A percentile compares a stretch with the other conserved stretches of the same genome.
Conservation (phyloP, 192 early-diverging fungal genomes). For the Lunasporangiospora selenospora region DNA sequence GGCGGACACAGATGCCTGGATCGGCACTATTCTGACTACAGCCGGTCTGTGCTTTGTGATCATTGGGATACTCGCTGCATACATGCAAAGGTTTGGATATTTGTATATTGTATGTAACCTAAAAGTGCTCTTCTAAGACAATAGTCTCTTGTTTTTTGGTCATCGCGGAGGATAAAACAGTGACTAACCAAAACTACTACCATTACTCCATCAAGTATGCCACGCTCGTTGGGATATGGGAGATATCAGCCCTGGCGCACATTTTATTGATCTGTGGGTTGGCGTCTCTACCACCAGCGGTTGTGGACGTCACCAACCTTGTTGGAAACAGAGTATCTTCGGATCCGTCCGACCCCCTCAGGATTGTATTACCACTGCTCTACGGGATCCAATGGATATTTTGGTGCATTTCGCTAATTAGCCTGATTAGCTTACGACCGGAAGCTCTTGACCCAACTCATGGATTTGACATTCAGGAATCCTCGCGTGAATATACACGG, state of each 20-base stretch:
- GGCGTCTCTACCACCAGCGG: not conserved
- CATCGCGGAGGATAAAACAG: not conserved
- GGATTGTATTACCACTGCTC: conserved; percentile 7
- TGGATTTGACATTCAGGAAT: conserved; percentile 17
- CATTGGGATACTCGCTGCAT: conserved; percentile 21
- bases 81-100: conserved; percentile 19
- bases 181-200: not conserved
- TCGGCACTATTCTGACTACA: conserved; percentile 14
- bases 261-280: conserved; percentile 26
- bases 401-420: conserved; percentile 15
- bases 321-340: conserved; percentile 12
- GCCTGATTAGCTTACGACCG: conserved; percentile 6
- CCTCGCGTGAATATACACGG: too few species aligned
- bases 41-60: conserved; percentile 8
- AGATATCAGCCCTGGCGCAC: conserved; percentile 27
- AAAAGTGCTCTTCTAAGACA: not conserved
- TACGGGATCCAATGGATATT: conserved; percentile 9
- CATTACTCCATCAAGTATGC: too few species aligned
- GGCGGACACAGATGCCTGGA: conserved; percentile 29
- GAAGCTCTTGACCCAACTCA: not conserved
- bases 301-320: not conserved
- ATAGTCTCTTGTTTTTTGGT: too few species aligned
- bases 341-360: conserved; percentile 6
- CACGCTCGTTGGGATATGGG: conserved; percentile 26
- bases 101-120: conserved; percentile 11